Evolutionary conservation across 768 basidiomycete species (phyloP), one percentile per base, ranked within the genome.

Genomic region (Tylopilus balloui): DNA sequence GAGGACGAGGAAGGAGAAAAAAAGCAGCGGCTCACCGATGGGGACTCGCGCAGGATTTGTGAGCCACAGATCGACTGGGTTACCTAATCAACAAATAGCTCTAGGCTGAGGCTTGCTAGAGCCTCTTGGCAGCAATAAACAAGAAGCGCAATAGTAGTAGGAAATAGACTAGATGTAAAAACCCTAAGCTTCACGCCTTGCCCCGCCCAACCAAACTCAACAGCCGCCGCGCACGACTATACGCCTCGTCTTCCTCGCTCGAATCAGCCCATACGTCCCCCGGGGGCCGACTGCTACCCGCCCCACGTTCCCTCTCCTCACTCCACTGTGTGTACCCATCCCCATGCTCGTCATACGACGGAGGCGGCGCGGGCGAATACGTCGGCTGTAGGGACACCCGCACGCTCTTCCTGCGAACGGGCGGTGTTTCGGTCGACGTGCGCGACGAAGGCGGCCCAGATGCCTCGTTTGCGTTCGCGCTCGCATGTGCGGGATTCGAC

Each of bases 321-420:
- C 31, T 46, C 58, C 54, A 56, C 6, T 50, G 51, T 17, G 43
- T 47, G 42, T 54, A 50, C 25, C 27, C 53, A 8, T 52, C 62
- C 6, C 65, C 69, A 1, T 70, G 73, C 7, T 79, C 77, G 48
- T 84, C 76, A 21, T 78, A 78, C 39, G 77, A 63, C 31, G 81
- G 82, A 32, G 84, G 85, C 8, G 88, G 86, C 1, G 87, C 77
- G 0, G 81, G 69, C 6, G 85, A 85, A 63, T 85, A 88, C 28
- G 85, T 87, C 10, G 89, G 89, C 37, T 82, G 76, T 31, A 90
- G 65, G 24, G 85, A 87, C 44, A 92, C 83, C 7, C 89, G 73
- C 28, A 92, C 89, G 58, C 86, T 88, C 68, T 91, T 91, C 29
- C 76, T 62, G 11, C 78, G 65, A 2, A 8, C 45, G 0, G 69